Percentiles rank a stretch among this genome's conserved stretches.
Evolutionary conservation across 306 rosid genomes (phyloP).

Genomic region (Pueraria montana): DNA sequence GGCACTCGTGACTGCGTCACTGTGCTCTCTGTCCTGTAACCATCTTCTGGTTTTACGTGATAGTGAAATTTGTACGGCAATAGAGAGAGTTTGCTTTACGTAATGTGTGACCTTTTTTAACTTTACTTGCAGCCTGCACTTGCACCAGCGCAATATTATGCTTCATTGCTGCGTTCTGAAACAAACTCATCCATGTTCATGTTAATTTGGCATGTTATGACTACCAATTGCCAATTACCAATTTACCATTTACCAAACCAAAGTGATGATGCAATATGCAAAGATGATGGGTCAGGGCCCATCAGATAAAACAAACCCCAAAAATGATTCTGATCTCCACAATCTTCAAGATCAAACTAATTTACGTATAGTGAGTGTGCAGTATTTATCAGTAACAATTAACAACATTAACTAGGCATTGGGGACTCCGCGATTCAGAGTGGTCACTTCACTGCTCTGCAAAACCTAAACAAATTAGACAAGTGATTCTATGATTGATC

Average conservation of each 20-base stretch:
- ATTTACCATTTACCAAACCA: neutral
- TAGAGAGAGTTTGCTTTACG: slow-evolving; percentile 48
- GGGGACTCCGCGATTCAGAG: slow-evolving; percentile 4
- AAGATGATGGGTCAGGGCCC: neutral
- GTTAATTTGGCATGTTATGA: neutral
- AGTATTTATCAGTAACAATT: neutral
- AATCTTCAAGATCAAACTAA: neutral
- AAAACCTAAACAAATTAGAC: slow-evolving; percentile 2
- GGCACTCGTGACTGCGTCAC: slow-evolving; percentile 44
- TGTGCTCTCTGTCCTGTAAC: slow-evolving; percentile 35
- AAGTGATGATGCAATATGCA: slow-evolving; percentile 3
- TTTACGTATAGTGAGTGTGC: neutral
- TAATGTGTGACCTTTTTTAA: slow-evolving; percentile 32
- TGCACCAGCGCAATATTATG: neutral
- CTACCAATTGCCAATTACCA: no score
- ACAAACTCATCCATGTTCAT: slow-evolving; percentile 3
- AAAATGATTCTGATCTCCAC: slow-evolving; percentile 42
- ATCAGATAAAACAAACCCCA: slow-evolving; percentile 39
- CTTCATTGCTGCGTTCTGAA: neutral
- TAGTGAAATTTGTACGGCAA: slow-evolving; percentile 23
- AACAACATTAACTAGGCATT: neutral
- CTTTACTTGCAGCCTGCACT: neutral
- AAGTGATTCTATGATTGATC: slow-evolving; percentile 1
- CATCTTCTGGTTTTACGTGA: slow-evolving; percentile 42
- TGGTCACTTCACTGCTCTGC: slow-evolving; percentile 1